Base-by-base conservation (phyloP, 78 protist species). In the Monosiga brevicollis region DNA sequence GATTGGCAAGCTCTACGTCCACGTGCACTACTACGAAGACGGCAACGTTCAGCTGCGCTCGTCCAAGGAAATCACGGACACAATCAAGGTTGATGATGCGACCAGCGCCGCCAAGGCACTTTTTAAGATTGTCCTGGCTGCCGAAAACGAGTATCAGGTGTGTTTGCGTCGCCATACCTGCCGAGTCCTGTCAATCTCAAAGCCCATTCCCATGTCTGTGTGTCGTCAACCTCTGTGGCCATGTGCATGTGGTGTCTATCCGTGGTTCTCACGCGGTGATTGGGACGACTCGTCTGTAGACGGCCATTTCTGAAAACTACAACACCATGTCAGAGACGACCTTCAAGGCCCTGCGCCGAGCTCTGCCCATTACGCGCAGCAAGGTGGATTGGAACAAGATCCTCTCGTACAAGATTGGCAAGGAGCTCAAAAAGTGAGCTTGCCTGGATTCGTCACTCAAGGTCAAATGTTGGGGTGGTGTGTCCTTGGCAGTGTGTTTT, bases 21-120 rank as follows among this genome's bases (percentile, higher is more conserved):
- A 42, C 2, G 87, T 87, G 73, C 90, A 87, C 81, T 87, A 83
- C 85, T 89, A 81, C 55, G 91, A 89, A 73, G 91, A 84, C 73
- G 91, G 88, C 71, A 89, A 89, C 78, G 87, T 89, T 20, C 91
- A 89, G 81, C 85, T 89, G 9, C 78, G 26, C 41, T n/a, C 91
- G n/a, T 23, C 15, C 55, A 80, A 74, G 72, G 85, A 86, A 6
- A 1, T 77, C 78, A 34, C 11, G 41, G 89, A 42, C 34, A n/a
- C 80, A 2, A 26, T 82, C 34, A 15, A 79, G 23, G 22, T 37
- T 24, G 41, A 38, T 26, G 22, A 41, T 70, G 34, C 42, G 34
- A 23, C 37, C 25, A 6, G 41, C 40, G 20, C 40, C 34, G 86
- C 86, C 38, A 2, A 34, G 22, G 83, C 29, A 36, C 23, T 74